Base-by-base conservation (phyloP, 768 basidiomycete species). In the Boletus tomentosulus region DNA sequence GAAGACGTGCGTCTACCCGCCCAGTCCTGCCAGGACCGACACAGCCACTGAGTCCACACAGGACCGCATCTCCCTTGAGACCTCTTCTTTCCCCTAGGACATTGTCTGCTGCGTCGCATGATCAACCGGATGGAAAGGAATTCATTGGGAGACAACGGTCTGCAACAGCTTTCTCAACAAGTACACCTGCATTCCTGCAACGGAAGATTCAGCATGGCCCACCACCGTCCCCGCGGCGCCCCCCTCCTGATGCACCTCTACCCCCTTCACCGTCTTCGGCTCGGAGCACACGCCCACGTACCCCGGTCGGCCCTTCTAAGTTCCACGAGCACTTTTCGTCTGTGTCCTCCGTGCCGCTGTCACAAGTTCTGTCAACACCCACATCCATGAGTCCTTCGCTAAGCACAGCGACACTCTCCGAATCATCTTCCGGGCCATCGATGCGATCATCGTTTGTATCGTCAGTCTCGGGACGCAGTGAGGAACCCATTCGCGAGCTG, bases 311-410 rank as follows among this genome's bases (percentile, higher is more conserved):
- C 6, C 45, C 55, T 31, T 70, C 68, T 6, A 69, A 71, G 46
- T 69, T 71, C 59, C 68, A 70, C 38, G 70, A 69, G 22, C 70
- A 71, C 37, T 54, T 69, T 42, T 66, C 68, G 19, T 69, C 68
- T 1, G 54, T 68, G 5, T 68, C 68, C 3, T 67, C 62, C 2
- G 48, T 62, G 28, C 57, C 66, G 1, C 22, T 49, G 16, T 60
- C 66, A 22, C 55, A 54, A 10, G 34, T 44, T 33, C 37, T 58
- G 30, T 51, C 60, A 6, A 49, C 54, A 8, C 48, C 57, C 0
- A 19, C 28, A 11, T 46, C 62, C 19, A 48, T 54, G 48, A 60
- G 58, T 47, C 56, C 64, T 28, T 58, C 61, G 4, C 57, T 52
- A 12, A 69, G 66, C 35, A 56, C 37, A n/a, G 12, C 27, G 7